Percentiles rank a stretch among this genome's conserved stretches.
phyloP scores from a whole-genome alignment of 345 rosid species.

The Turritis glabra region DNA sequence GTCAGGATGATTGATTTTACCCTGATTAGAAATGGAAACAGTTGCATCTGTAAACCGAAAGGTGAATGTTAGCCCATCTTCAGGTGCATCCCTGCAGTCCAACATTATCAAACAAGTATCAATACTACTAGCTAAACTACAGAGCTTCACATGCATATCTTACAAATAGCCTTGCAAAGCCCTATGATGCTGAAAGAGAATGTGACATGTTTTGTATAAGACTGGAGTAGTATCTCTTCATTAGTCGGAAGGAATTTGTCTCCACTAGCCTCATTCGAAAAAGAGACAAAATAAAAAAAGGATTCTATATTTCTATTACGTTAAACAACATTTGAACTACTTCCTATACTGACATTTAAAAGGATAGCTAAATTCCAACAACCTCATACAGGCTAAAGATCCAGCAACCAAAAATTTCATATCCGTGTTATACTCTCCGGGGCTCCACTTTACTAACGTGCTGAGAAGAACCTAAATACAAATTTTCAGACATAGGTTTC shows the following conservation, averaged over 20 bases:
- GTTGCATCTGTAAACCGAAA: slow-evolving; percentile 95
- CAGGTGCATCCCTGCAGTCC: slow-evolving; percentile 76
- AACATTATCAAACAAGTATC: slow-evolving; percentile 36
- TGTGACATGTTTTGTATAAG: background rate
- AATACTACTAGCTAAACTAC: slow-evolving; percentile 24
- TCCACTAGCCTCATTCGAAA: too few species aligned
- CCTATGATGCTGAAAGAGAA: background rate
- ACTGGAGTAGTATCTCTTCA: too few species aligned
- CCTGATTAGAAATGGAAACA: slow-evolving; percentile 79
- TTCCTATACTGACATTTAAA: background rate
- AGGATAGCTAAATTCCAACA: slow-evolving; percentile 1
- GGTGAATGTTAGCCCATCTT: slow-evolving; percentile 89
- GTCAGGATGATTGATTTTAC: slow-evolving; percentile 45
- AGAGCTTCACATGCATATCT: slow-evolving; percentile 20
- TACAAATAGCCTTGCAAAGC: background rate
- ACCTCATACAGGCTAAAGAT: slow-evolving; percentile 9
- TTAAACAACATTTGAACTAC: slow-evolving; percentile 7
- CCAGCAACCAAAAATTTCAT: background rate
- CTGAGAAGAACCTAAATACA: slow-evolving; percentile 5
- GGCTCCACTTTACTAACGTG: slow-evolving; percentile 9
- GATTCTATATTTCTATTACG: too few species aligned
- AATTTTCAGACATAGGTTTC: background rate
- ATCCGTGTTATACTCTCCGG: slow-evolving; percentile 3
- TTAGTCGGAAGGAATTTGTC: too few species aligned
- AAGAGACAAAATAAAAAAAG: too few species aligned